Conservation (phyloP, 495 filamentous ascomycete genomes). For the Penicillium paradoxum region DNA sequence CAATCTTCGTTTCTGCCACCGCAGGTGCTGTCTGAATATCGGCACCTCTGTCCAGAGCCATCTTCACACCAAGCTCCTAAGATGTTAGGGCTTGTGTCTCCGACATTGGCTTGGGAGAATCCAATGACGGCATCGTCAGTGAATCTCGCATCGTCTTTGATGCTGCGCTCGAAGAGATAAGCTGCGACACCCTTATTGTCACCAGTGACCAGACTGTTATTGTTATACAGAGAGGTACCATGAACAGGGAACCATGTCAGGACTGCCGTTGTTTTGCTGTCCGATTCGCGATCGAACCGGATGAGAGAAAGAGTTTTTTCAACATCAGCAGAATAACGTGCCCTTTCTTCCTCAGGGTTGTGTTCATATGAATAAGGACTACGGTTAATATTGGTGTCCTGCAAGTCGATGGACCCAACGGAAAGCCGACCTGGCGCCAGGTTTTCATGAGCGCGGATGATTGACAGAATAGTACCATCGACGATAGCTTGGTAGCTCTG, state of each 20-base stretch:
- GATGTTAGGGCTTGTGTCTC: conserved; percentile 87
- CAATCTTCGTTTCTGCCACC: conserved; percentile 69
- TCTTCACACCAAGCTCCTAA: conserved; percentile 81
- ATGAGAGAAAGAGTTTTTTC: conserved; percentile 85
- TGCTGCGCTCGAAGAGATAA: conserved; percentile 72
- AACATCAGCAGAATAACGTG: conserved; percentile 66
- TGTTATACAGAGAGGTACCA: conserved; percentile 85
- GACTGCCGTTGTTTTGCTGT: conserved; percentile 70
- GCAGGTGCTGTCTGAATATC: conserved; percentile 76
- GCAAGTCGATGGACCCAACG: conserved; percentile 66
- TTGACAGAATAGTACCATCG: conserved; percentile 76
- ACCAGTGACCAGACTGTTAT: conserved; percentile 87
- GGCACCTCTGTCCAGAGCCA: conserved; percentile 59
- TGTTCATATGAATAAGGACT: conserved; percentile 88
- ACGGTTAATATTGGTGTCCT: conserved; percentile 84
- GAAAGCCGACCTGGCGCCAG: conserved; percentile 66
- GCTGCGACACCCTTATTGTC: conserved; percentile 98
- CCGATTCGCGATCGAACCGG: conserved; percentile 67
- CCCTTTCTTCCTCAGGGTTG: conserved; percentile 77
- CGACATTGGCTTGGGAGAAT: conserved; percentile 92
- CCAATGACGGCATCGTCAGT: conserved; percentile 79
- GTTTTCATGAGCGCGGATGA: conserved; percentile 74
- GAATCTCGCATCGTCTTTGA: conserved; percentile 46
- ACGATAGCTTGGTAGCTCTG: conserved; percentile 90
- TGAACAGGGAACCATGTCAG: conserved; percentile 94